Evolutionary conservation across 108 stramenopile species (phyloP).

Genomic region (Heterococcus sp.): DNA sequence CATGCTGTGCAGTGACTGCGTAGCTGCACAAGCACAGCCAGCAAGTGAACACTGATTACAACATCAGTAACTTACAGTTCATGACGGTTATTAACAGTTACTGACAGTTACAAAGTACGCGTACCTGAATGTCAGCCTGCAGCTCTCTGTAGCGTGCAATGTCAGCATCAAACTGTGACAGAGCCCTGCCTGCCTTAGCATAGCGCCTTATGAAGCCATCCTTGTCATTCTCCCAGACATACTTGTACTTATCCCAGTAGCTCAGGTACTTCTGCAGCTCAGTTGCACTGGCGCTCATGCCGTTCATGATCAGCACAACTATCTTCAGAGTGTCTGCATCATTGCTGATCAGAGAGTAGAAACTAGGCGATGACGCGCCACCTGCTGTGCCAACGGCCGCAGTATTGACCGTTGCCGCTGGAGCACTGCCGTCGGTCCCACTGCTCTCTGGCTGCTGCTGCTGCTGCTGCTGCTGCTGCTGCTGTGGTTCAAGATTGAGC

Average conservation of each 20-base stretch:
- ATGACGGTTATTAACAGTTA: background rate
- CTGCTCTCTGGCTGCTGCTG: background rate
- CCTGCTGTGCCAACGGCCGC: conserved; percentile 3
- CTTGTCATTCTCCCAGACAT: conserved; percentile 68
- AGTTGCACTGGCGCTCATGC: conserved; percentile 60
- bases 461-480: background rate
- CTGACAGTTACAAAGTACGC: background rate
- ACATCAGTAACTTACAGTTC: no score
- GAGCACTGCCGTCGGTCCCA: background rate
- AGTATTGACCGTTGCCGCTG: background rate
- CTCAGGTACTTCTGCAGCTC: conserved; percentile 61
- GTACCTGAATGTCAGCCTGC: conserved; percentile 52
- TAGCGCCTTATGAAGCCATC: conserved; percentile 59
- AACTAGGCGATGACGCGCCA: conserved; percentile 10
- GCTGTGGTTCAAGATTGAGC: background rate
- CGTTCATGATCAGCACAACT: conserved; percentile 65
- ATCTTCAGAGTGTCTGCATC: conserved; percentile 66
- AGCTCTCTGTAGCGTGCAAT: conserved; percentile 53
- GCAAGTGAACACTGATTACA: no score
- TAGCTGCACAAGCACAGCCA: no score
- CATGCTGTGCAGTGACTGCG: no score
- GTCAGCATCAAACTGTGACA: conserved; percentile 56
- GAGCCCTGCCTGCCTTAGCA: conserved; percentile 58
- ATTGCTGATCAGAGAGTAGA: conserved; percentile 59
- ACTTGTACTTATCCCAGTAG: conserved; percentile 60